These are phyloP conservation scores for Mucor racemosus DNA, from an alignment of 371 early-diverging fungal species.

Conservation along the genomic window DNA sequence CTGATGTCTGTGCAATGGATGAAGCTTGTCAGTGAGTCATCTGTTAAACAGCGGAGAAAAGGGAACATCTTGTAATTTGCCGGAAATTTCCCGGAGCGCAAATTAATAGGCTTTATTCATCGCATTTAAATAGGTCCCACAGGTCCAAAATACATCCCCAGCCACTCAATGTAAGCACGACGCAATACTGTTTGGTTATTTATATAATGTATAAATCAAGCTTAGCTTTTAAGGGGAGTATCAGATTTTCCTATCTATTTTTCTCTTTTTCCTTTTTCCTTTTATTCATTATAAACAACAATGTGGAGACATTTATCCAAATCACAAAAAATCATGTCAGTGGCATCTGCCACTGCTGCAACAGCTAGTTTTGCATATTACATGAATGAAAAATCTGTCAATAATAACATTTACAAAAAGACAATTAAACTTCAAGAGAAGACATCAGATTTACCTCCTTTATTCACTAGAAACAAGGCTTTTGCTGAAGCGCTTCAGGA, in stretches of 20 bases:
- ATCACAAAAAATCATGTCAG: slow-evolving; percentile 39
- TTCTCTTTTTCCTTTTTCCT: slow-evolving; percentile 13
- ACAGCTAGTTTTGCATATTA: slow-evolving; percentile 44
- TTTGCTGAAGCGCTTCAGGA: slow-evolving; percentile 44
- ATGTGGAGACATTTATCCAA: slow-evolving; percentile 56
- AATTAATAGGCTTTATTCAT: slow-evolving; percentile 1
- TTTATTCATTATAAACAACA: slow-evolving; percentile 2
- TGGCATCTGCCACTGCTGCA: slow-evolving; percentile 35
- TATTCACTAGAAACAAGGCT: slow-evolving; percentile 40
- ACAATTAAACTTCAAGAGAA: slow-evolving; percentile 25
- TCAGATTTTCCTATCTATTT: not conserved
- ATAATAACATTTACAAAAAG: slow-evolving; percentile 20
- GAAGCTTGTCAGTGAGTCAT: not conserved
- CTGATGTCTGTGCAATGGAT: not conserved
- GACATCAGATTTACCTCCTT: slow-evolving; percentile 15
- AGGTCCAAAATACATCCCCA: slow-evolving; percentile 16
- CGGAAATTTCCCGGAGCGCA: slow-evolving; percentile 5
- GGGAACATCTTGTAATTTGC: not conserved
- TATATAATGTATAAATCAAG: not conserved
- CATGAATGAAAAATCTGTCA: slow-evolving; percentile 22
- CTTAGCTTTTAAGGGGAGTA: slow-evolving; percentile 7
- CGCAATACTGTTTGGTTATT: not conserved
- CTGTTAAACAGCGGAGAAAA: not conserved
- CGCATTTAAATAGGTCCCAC: slow-evolving; percentile 16
- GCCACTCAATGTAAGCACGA: slow-evolving; percentile 23